Evolutionary conservation across 306 rosid species (phyloP).

Genomic region (Cotoneaster glaucophyllus): DNA sequence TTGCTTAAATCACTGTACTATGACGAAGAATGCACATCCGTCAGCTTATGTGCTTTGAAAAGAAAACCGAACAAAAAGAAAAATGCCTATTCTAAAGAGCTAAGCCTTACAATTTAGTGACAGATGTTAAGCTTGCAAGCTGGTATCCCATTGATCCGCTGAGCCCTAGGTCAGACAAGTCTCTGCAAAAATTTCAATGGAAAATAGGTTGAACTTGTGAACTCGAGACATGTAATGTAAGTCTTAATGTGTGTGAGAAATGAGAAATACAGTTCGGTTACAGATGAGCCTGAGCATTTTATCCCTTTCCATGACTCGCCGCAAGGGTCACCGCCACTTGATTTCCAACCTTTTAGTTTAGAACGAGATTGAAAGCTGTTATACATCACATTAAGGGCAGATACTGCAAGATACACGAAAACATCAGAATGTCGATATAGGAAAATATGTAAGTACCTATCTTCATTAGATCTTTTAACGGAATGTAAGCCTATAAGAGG

Average conservation of each 20-base stretch:
- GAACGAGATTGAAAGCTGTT: slow-evolving; percentile 62
- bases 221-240: neutral
- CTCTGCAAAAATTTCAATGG: slow-evolving; percentile 34
- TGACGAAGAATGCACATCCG: slow-evolving; percentile 43
- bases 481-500: neutral
- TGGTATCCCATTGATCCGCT: slow-evolving; percentile 79
- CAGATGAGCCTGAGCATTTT: slow-evolving; percentile 71
- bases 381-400: slow-evolving; percentile 74
- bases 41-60: slow-evolving; percentile 21
- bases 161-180: slow-evolving; percentile 52
- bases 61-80: neutral
- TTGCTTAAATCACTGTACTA: slow-evolving; percentile 94
- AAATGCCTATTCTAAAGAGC: slow-evolving; percentile 13
- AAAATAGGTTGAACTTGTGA: slow-evolving; percentile 7
- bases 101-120: slow-evolving; percentile 70
- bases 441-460: neutral
- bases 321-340: slow-evolving; percentile 92
- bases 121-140: slow-evolving; percentile 62
- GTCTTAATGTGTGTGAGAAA: neutral
- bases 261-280: slow-evolving; percentile 64
- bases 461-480: neutral
- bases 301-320: slow-evolving; percentile 79
- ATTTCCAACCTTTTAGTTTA: slow-evolving; percentile 51
- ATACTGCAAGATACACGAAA: slow-evolving; percentile 39
- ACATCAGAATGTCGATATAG: neutral